Base-by-base conservation (phyloP, 164 flowering plant species). In the Brasenia schreberi region DNA sequence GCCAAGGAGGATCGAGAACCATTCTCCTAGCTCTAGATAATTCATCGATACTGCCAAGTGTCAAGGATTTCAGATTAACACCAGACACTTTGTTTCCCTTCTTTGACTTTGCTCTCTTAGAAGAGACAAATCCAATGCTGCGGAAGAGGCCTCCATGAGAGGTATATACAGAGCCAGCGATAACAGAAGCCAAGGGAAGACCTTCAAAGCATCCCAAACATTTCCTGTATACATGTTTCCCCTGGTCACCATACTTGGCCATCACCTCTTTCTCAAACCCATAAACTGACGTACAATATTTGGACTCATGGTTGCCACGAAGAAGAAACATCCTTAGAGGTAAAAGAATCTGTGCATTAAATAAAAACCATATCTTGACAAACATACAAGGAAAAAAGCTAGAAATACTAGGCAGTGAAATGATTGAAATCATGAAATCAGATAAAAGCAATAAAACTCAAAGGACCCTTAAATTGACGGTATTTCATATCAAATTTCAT, bases 121-220 rank as follows among this genome's bases (percentile, higher is more conserved):
- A 71, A 3, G 86, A 80, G 49, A 78, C 67, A 70, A 67, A 71
- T 44, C 80, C 5, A 6, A 81, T 69, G 66, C 88, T 77, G 49
- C 99, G 91, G 66, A 95, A 95, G 74, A 95, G 87, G 39, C 99
- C 99, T 67, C 99, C 99, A 77, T 95, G 99, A 67, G 97, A 95
- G 9, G 97, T 95, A 71, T 84, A 95, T 59, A 92, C 96, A 76
- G 73, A 70, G 3, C 82, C 88, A 42, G 93, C 90, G 42, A 95
- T 88, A 61, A 95, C 76, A 23, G 99, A 82, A 63, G 97, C 92
- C 74, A 95, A 79, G 39, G 99, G 99, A 61, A 95, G 99, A 23
- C 96, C 96, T 77, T 89, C 94, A 68, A 93, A 93, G 76, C 96
- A 93, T 66, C 93, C 96, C 70, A 95, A 77, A 79, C 96, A 95